phyloP scores from a whole-genome alignment of 257 asterid species.

The Gentiana dahurica region DNA sequence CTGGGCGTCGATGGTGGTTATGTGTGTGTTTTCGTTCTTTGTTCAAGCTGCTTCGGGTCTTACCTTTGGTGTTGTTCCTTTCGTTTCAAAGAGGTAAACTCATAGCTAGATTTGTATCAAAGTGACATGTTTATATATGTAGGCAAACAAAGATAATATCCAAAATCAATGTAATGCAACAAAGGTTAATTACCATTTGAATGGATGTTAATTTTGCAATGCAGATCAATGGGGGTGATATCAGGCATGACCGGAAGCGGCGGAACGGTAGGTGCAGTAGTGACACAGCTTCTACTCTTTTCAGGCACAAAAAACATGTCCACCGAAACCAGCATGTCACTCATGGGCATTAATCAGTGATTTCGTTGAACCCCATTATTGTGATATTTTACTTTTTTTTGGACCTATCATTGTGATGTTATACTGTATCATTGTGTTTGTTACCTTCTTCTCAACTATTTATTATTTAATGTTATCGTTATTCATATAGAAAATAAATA shows the following conservation, averaged over 20 bases:
- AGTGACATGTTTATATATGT: too few species aligned
- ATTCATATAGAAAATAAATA: too few species aligned
- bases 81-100: slow-evolving; percentile 49
- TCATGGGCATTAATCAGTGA: slow-evolving; percentile 25
- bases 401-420: too few species aligned
- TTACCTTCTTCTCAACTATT: too few species aligned
- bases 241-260: slow-evolving; percentile 59
- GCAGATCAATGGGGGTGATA: slow-evolving; percentile 46
- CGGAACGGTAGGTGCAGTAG: slow-evolving; percentile 47
- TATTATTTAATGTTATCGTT: too few species aligned
- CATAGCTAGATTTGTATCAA: too few species aligned
- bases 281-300: slow-evolving; percentile 37
- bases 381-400: too few species aligned
- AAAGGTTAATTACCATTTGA: too few species aligned
- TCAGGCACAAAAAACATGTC: slow-evolving; percentile 31
- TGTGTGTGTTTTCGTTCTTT: slow-evolving; percentile 38
- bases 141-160: too few species aligned
- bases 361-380: too few species aligned
- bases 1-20: slow-evolving; percentile 36
- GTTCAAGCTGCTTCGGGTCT: slow-evolving; percentile 68
- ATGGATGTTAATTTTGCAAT: not conserved
- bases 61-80: slow-evolving; percentile 57
- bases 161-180: too few species aligned
- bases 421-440: too few species aligned
- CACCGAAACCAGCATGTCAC: slow-evolving; percentile 35